These are phyloP conservation scores for Penicillium digitatum DNA, from an alignment of 2,329 filamentous ascomycete genomes.

Conservation along the genomic window DNA sequence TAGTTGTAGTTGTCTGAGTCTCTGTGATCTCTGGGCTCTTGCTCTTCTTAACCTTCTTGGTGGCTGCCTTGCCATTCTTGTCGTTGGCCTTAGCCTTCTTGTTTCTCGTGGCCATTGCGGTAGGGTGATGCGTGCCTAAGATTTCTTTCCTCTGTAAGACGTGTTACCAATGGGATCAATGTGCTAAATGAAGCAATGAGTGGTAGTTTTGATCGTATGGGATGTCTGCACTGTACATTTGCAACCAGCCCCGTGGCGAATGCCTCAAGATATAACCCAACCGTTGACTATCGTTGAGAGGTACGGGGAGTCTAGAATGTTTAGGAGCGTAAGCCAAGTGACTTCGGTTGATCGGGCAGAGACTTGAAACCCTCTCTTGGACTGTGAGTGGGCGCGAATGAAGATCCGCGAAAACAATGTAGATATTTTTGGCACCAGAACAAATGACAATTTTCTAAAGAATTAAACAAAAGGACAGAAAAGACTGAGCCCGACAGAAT, in stretches of 20 bases:
- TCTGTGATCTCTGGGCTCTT: constrained; percentile 29
- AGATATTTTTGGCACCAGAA: constrained; percentile 27
- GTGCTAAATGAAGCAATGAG: constrained; percentile 21
- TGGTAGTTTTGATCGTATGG: constrained; percentile 28
- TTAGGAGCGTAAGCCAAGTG: constrained; percentile 19
- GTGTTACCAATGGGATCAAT: constrained; percentile 34
- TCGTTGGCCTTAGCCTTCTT: constrained; percentile 32
- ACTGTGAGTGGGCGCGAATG: constrained; percentile 32
- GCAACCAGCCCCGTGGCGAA: constrained; percentile 26
- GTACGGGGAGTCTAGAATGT: constrained; percentile 16
- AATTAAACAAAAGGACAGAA: constrained; percentile 11
- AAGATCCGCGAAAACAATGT: constrained; percentile 29
- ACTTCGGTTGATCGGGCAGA: constrained; percentile 18
- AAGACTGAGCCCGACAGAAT: constrained; percentile 1
- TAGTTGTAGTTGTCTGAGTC: constrained; percentile 22
- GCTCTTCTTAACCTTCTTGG: constrained; percentile 35
- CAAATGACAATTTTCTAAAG: constrained; percentile 18
- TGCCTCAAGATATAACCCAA: constrained; percentile 34
- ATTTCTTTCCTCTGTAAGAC: constrained; percentile 20
- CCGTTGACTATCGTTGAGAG: constrained; percentile 18
- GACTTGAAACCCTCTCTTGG: constrained; percentile 16
- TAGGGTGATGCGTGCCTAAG: constrained; percentile 32
- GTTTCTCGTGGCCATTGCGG: constrained; percentile 29
- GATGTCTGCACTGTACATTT: constrained; percentile 32
- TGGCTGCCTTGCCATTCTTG: constrained; percentile 26